Evolutionary conservation across 2,329 filamentous ascomycete species (phyloP).

Genomic region (Sclerotinia borealis): DNA sequence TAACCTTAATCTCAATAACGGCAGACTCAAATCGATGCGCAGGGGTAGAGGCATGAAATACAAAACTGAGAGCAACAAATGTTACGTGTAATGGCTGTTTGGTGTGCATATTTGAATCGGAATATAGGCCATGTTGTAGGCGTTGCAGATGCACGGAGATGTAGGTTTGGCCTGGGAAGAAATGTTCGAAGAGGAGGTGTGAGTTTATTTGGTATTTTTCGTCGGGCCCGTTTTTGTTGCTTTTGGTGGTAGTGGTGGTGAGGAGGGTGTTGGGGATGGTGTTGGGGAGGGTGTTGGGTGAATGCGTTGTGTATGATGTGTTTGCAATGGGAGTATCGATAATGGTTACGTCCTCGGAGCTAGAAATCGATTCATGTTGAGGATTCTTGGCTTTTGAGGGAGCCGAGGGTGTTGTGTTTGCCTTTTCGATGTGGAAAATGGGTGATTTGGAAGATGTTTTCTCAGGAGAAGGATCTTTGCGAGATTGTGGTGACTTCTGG

Average conservation of each 20-base stretch:
- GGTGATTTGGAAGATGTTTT: not conserved
- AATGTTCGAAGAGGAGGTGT: constrained; percentile 43
- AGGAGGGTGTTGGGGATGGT: not conserved
- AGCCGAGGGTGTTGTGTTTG: not conserved
- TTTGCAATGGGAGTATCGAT: not conserved
- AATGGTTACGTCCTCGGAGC: not conserved
- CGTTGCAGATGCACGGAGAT: constrained; percentile 45
- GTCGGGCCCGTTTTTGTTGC: constrained; percentile 21
- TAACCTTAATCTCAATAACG: not conserved
- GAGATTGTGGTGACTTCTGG: not conserved
- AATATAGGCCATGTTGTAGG: constrained; percentile 43
- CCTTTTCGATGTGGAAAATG: not conserved
- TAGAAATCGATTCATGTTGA: not conserved
- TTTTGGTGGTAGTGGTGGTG: not conserved
- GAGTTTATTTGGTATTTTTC: constrained; percentile 30
- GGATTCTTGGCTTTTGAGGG: not conserved
- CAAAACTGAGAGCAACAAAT: constrained; percentile 43
- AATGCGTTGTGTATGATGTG: not conserved
- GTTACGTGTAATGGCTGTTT: constrained; percentile 38
- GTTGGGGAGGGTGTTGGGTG: not conserved
- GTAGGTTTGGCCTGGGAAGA: constrained; percentile 41
- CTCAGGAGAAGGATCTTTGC: not conserved
- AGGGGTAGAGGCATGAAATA: constrained; percentile 38
- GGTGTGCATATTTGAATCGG: constrained; percentile 38
- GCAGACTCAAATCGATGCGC: constrained; percentile 3